Conservation (phyloP, 106 monocot species). For the Dendrobium chrysotoxum region DNA sequence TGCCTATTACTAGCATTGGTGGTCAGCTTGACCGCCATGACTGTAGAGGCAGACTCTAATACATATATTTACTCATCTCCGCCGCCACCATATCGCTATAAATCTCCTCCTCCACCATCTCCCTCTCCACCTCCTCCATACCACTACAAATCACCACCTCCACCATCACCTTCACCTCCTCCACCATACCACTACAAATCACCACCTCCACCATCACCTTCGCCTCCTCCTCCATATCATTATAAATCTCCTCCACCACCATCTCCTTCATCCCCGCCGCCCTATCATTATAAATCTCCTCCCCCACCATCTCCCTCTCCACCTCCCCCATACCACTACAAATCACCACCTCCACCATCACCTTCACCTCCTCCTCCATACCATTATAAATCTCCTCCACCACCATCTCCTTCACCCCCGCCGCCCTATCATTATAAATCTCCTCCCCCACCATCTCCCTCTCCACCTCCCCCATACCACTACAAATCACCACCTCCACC, state of each 20-base stretch:
- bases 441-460: background rate
- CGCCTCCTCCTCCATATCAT: background rate
- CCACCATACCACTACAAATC: background rate
- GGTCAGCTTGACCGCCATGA: background rate
- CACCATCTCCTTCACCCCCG: background rate
- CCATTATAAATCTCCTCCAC: background rate
- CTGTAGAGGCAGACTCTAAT: background rate
- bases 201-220: background rate
- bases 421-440: background rate
- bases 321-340: background rate
- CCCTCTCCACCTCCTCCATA: too few species aligned
- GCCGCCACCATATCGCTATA: constrained; percentile 8
- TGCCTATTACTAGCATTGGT: background rate
- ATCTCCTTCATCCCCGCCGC: too few species aligned
- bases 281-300: background rate
- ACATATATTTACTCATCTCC: constrained; percentile 6
- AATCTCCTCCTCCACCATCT: background rate
- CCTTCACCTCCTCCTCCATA: background rate
- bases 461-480: background rate
- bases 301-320: background rate
- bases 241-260: background rate
- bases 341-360: too few species aligned
- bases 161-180: too few species aligned
- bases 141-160: too few species aligned
- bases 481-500: background rate